Evolutionary conservation across 176 grass and related monocot species (phyloP).

Genomic region (Calamus simplicifolius): DNA sequence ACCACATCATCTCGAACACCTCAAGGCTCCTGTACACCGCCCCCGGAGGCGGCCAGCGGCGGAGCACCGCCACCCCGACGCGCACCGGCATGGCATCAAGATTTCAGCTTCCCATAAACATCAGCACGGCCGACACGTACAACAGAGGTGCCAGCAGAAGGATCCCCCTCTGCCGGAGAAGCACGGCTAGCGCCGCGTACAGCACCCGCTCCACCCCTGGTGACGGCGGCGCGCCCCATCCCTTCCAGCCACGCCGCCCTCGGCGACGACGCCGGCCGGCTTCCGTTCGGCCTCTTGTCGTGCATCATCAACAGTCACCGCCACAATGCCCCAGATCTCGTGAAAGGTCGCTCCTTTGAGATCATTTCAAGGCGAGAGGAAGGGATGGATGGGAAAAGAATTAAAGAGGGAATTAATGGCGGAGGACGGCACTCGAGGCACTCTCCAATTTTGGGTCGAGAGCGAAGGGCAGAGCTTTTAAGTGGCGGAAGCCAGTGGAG

Average conservation of each 20-base stretch:
- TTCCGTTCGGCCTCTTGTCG: background rate
- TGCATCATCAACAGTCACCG: constrained; percentile 11
- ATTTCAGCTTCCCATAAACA: constrained; percentile 31
- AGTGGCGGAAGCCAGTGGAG: too few species aligned
- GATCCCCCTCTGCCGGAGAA: constrained; percentile 26
- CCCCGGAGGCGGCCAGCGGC: constrained; percentile 33
- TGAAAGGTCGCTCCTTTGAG: constrained; percentile 1
- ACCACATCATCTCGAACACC: constrained; percentile 68
- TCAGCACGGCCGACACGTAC: constrained; percentile 35
- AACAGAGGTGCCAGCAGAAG: constrained; percentile 46
- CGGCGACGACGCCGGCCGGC: constrained; percentile 6
- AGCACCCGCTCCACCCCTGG: constrained; percentile 1
- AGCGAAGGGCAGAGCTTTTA: too few species aligned
- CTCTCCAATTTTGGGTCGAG: too few species aligned
- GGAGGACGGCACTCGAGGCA: too few species aligned
- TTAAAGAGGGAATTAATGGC: background rate
- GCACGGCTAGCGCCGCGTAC: background rate
- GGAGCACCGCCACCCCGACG: constrained; percentile 21
- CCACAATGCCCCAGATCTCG: constrained; percentile 11
- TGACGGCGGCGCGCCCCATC: too few species aligned
- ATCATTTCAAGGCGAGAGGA: constrained; percentile 11
- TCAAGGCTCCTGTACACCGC: constrained; percentile 70
- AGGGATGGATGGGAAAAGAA: background rate
- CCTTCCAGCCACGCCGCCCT: too few species aligned
- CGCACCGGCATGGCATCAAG: constrained; percentile 13